Evolutionary conservation across 768 basidiomycete genomes (phyloP), one percentile per base, ranked within the genome.

Genomic region (Rhodocollybia butyracea): DNA sequence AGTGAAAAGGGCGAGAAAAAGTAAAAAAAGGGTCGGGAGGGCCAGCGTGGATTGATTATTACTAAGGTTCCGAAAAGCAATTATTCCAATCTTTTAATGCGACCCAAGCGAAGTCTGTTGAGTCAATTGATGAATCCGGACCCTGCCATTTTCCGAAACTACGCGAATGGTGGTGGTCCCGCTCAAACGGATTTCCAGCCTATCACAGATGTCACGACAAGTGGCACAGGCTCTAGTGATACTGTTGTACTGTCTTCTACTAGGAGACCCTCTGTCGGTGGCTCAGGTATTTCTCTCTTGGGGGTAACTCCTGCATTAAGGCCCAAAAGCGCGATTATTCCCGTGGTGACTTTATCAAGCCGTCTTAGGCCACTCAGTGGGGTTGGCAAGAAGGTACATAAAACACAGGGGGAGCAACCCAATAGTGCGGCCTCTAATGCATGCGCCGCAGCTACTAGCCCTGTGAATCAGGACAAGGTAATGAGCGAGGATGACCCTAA

Each of bases 71-170:
- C 88, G 1, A 77, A 80, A 50, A 70, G 79, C 27, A 86, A 83
- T 29, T 88, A 87, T 64, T 78, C 81, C 50, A 83, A 83, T 79
- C 66, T 83, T 67, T 63, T 83, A 68, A 57, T 40, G 22, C 42
- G 51, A 36, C 54, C 51, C 19, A 29, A 47, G 15, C 52, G 78
- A 10, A 89, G 89, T 3, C 67, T 88, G 40, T 70, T 91, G 52
- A 81, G 81, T 26, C 82, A 82, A 66, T 69, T 92, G 40, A 76
- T 92, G 76, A 85, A 91, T 59, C 90, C 89, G 0, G 80, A 86
- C 62, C 84, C 85, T 19, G 63, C 72, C 12, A 71, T 83, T 29
- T 79, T 88, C 62, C 85, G 74, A 15, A 81, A 73, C 17, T 78
- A 75, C 54, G 76, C 77, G 8, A 70, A 71, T 21, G 53, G 53